A percentile compares a stretch with the other conserved stretches of the same genome.
Conservation (phyloP, 225 moss, liverwort and hornwort genomes). For the Takakia lepidozioides region DNA sequence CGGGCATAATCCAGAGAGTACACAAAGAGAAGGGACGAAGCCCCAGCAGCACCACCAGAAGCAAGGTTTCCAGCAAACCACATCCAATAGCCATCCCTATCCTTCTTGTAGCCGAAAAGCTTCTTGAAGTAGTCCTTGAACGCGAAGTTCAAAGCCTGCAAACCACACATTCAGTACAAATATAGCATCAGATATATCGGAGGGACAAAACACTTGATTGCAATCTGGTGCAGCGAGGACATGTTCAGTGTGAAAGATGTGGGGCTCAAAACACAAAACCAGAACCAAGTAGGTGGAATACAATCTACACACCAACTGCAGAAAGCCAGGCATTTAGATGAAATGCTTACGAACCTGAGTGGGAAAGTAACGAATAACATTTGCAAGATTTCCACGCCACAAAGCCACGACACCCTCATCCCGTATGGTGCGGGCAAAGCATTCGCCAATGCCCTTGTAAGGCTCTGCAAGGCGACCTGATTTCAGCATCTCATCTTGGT, state of each 20-base stretch:
- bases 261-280: neutral
- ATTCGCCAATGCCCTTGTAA: slow-evolving; percentile 52
- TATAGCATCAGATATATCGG: too few species aligned
- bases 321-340: neutral
- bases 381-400: slow-evolving; percentile 50
- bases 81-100: slow-evolving; percentile 50
- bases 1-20: slow-evolving; percentile 56
- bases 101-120: slow-evolving; percentile 55
- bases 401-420: slow-evolving; percentile 39
- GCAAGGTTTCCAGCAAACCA: slow-evolving; percentile 57
- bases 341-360: slow-evolving; percentile 44
- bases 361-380: slow-evolving; percentile 57
- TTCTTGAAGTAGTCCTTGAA: slow-evolving; percentile 63
- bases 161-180: neutral
- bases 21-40: slow-evolving; percentile 44
- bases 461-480: slow-evolving; percentile 37
- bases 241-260: neutral
- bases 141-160: slow-evolving; percentile 56
- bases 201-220: too few species aligned
- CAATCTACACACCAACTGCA: too few species aligned
- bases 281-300: neutral
- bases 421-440: slow-evolving; percentile 36
- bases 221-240: too few species aligned
- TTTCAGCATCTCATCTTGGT: slow-evolving; percentile 55
- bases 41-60: slow-evolving; percentile 57